phyloP scores from a whole-genome alignment of 2,329 filamentous ascomycete species.

The Ascochyta lentis region DNA sequence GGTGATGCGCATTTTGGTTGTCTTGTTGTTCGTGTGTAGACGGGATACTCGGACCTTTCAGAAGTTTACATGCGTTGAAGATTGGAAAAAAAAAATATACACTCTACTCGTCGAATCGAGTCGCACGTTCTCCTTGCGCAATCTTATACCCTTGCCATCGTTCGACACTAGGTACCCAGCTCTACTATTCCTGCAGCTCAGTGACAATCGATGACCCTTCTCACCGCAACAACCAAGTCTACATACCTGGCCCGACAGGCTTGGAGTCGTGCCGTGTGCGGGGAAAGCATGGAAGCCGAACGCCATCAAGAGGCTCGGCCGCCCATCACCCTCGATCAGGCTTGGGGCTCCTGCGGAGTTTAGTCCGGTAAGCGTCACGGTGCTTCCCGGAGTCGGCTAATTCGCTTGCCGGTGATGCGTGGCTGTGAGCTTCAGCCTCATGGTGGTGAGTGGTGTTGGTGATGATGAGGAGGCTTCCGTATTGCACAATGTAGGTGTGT shows the following conservation, averaged over 20 bases:
- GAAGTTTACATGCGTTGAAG: too few relatives aligned
- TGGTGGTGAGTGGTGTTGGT: not conserved
- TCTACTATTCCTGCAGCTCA: not conserved
- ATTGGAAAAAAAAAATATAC: too few relatives aligned
- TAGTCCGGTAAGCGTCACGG: constrained; percentile 10
- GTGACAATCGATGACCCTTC: constrained; percentile 2
- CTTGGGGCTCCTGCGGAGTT: constrained; percentile 6
- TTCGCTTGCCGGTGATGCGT: not conserved
- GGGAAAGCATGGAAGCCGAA: constrained; percentile 7
- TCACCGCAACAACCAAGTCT: not conserved
- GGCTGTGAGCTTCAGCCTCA: constrained; percentile 1
- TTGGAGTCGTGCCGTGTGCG: constrained; percentile 1
- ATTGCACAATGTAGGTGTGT: not conserved
- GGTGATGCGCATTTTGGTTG: constrained; percentile 6
- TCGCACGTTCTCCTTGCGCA: not conserved
- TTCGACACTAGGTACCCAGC: not conserved
- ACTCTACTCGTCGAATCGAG: too few relatives aligned
- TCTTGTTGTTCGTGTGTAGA: too few relatives aligned
- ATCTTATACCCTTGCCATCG: not conserved
- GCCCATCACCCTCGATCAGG: constrained; percentile 9
- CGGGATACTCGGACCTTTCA: too few relatives aligned
- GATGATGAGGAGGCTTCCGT: not conserved
- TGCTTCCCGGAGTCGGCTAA: constrained; percentile 4
- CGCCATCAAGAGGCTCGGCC: constrained; percentile 8
- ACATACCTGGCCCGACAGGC: not conserved